Evolutionary conservation across 805 yeast species (phyloP).

Genomic region (Candida schatavii): DNA sequence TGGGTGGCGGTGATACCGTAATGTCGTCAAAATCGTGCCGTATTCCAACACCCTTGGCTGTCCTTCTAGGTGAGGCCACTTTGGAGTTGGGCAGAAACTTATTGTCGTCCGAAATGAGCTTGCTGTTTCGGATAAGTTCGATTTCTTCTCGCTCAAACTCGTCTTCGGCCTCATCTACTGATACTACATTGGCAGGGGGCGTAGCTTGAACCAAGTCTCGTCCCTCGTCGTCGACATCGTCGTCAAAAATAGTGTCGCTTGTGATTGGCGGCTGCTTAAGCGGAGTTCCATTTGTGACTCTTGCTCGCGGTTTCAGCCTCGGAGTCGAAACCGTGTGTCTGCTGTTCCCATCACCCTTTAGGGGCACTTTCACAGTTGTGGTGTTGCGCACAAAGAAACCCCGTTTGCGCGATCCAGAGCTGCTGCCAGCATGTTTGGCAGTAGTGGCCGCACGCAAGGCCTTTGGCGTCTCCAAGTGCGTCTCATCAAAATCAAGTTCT

Average conservation of each 20-base stretch:
- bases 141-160: conserved; percentile 8
- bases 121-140: conserved; percentile 12
- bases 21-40: conserved; percentile 6
- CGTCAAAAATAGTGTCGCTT: conserved; percentile 4
- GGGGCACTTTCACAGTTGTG: conserved; percentile 12
- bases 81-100: conserved; percentile 12
- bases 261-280: conserved; percentile 11
- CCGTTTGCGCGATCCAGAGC: neutral
- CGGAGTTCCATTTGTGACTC: conserved; percentile 22
- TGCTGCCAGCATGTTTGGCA: neutral
- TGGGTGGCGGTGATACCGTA: conserved; percentile 19
- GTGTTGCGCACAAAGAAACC: conserved; percentile 1
- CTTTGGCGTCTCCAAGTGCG: conserved; percentile 27
- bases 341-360: conserved; percentile 8
- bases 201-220: too few species aligned
- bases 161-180: neutral
- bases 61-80: conserved; percentile 10
- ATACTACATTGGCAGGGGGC: neutral
- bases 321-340: conserved; percentile 5
- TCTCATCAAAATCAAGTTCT: conserved; percentile 32
- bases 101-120: conserved; percentile 24
- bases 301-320: conserved; percentile 9
- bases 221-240: neutral
- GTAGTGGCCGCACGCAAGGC: neutral
- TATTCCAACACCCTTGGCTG: neutral